Conservation (phyloP, 164 flowering plant genomes). For the Euptelea pleiosperma region DNA sequence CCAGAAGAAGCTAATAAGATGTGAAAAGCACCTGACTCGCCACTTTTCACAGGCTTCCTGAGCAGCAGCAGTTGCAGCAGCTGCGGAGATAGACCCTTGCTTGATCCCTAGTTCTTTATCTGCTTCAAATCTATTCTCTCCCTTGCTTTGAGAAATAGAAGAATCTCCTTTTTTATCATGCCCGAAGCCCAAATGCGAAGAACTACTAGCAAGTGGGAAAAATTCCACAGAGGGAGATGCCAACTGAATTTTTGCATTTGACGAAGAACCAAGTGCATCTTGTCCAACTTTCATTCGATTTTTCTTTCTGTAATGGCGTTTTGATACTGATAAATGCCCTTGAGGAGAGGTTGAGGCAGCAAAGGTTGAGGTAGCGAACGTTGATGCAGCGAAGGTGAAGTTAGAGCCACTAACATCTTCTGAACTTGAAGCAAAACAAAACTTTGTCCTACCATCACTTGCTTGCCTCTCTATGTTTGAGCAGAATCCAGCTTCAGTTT, state of each 20-base stretch:
- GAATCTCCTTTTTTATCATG: constrained; percentile 17
- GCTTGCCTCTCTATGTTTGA: constrained; percentile 36
- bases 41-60: constrained; percentile 74
- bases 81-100: constrained; percentile 21
- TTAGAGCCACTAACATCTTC: constrained; percentile 34
- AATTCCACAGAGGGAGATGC: constrained; percentile 34
- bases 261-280: constrained; percentile 28
- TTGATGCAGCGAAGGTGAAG: constrained; percentile 70
- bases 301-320: constrained; percentile 50
- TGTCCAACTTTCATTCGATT: constrained; percentile 36
- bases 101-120: constrained; percentile 20
- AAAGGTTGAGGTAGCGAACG: too few species aligned
- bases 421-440: constrained; percentile 35
- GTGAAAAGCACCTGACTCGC: constrained; percentile 53
- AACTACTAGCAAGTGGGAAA: constrained; percentile 34
- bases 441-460: constrained; percentile 30
- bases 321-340: constrained; percentile 33
- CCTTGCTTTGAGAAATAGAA: constrained; percentile 22
- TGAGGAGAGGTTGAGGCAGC: constrained; percentile 56
- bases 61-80: constrained; percentile 29
- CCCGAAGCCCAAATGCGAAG: constrained; percentile 23
- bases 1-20: constrained; percentile 1
- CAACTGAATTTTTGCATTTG: constrained; percentile 29
- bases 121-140: constrained; percentile 12
- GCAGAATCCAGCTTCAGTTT: constrained; percentile 33